Base-by-base conservation (phyloP, 2,329 filamentous ascomycete genomes). In the Monilinia vaccinii-corymbosi region DNA sequence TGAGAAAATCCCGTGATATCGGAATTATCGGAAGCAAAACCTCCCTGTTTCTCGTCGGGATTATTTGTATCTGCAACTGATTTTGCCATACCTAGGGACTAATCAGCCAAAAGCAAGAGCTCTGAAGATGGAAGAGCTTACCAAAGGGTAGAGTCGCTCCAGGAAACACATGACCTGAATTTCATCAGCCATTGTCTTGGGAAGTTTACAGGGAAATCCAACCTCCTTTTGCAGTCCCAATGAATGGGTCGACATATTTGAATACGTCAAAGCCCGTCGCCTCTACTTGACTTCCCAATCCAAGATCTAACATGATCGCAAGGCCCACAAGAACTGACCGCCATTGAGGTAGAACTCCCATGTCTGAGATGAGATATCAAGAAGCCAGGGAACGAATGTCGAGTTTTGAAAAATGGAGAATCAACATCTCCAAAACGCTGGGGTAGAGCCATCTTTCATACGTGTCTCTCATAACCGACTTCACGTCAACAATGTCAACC, bases 171-270 rank as follows among this genome's bases (percentile, higher is more conserved):
- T 84, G 81, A 40, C 69, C 69, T 71, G 38, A 10, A 18, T 2
- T 25, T 42, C 6, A 14, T 59, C 16, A 60, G 2, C 32, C 13
- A 10, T 9, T 9, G 9, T 4, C 3, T 14, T 23, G 8, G 10
- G 7, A 2, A 21, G 4, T 11, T 16, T 21, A 8, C 11, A 21
- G 10, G 3, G 23, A 4, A 21, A n/a, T 36, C 53, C 3, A 42
- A 45, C 81, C 81, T 71, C 79, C 81, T 69, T 79, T 78, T 4
- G 73, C 75, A 18, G 79, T 81, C 32, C 81, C 81, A 61, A 83
- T 82, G 7, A 83, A 73, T 10, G 79, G 80, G 67, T 83, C 72
- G 28, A 78, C 69, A 66, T 74, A 75, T 46, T 74, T 66, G 34
- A 78, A 67, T 6, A 74, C 69, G 63, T 77, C 72, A 40, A 68